Percentiles rank a stretch among this genome's conserved stretches.
These are phyloP conservation scores for Fusarium phyllophilum DNA, from an alignment of 2,329 filamentous ascomycete species.

Conservation along the genomic window DNA sequence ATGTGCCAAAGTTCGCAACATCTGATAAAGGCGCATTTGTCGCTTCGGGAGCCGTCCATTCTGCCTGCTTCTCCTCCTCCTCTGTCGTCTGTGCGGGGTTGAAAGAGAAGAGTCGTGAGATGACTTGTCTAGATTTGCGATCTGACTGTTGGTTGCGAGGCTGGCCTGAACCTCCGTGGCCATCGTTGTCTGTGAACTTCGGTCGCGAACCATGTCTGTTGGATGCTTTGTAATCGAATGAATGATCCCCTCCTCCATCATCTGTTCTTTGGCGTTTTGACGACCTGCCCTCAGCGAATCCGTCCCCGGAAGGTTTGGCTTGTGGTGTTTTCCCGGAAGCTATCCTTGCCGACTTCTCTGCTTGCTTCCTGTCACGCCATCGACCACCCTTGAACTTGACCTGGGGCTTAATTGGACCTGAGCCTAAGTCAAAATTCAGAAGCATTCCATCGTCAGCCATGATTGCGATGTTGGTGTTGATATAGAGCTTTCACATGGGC, in stretches of 20 bases:
- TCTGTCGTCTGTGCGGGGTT: constrained; percentile 80
- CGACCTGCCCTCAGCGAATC: constrained; percentile 48
- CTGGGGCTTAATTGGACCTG: constrained; percentile 69
- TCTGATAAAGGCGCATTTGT: constrained; percentile 91
- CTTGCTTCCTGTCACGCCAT: constrained; percentile 89
- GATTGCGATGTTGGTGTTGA: constrained; percentile 25
- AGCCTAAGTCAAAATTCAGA: constrained; percentile 86
- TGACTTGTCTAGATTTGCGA: constrained; percentile 65
- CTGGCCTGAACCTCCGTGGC: constrained; percentile 24
- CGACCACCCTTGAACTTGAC: constrained; percentile 85
- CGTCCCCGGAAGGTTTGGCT: constrained; percentile 36
- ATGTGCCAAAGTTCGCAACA: constrained; percentile 85
- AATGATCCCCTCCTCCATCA: constrained; percentile 20
- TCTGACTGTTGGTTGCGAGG: constrained; percentile 38
- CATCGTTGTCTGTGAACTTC: constrained; percentile 24
- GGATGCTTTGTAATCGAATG: constrained; percentile 27
- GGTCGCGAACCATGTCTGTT: constrained; percentile 21
- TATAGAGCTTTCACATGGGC: constrained; percentile 39
- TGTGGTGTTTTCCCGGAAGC: constrained; percentile 34
- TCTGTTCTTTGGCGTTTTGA: constrained; percentile 58
- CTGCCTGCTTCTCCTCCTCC: constrained; percentile 60
- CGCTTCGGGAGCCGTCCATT: constrained; percentile 71
- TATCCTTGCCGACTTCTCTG: constrained; percentile 54
- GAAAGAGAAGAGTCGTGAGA: constrained; percentile 91
- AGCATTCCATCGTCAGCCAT: constrained; percentile 98